Evolutionary conservation across 2,329 filamentous ascomycete species (phyloP).

Genomic region (Clarireedia sp.): DNA sequence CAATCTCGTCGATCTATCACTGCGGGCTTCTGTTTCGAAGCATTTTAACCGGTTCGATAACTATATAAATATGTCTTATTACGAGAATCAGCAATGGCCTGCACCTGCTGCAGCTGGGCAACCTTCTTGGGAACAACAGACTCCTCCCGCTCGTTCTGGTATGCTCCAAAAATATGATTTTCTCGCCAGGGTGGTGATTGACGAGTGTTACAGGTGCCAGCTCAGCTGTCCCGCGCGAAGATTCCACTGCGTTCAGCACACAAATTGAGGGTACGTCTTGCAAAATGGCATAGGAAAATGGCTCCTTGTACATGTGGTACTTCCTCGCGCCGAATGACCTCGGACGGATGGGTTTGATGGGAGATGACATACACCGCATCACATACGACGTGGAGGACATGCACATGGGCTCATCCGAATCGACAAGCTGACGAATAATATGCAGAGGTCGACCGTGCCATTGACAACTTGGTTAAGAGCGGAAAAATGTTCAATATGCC

Average conservation of each 20-base stretch:
- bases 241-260: conserved; percentile 69
- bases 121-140: conserved; percentile 64
- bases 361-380: background rate
- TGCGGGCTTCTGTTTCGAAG: conserved; percentile 29
- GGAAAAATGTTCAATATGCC: conserved; percentile 71
- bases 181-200: conserved; percentile 18
- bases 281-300: conserved; percentile 1
- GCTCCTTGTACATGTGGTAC: background rate
- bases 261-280: conserved; percentile 77
- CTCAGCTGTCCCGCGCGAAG: conserved; percentile 67
- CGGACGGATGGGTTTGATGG: background rate
- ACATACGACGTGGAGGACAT: background rate
- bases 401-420: background rate
- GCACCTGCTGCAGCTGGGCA: conserved; percentile 44
- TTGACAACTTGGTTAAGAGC: conserved; percentile 94
- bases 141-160: conserved; percentile 66
- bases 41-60: conserved; percentile 21
- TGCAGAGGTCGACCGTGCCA: conserved; percentile 87
- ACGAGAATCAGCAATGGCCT: conserved; percentile 59
- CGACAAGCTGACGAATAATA: conserved; percentile 8
- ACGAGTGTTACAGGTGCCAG: conserved; percentile 52
- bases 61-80: conserved; percentile 52
- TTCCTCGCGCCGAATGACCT: background rate
- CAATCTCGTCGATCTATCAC: conserved; percentile 20
- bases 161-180: conserved; percentile 28